A percentile compares a stretch with the other conserved stretches of the same genome.
phyloP scores from a whole-genome alignment of 2,329 filamentous ascomycete genomes.

The Chaetothyriales sp. region DNA sequence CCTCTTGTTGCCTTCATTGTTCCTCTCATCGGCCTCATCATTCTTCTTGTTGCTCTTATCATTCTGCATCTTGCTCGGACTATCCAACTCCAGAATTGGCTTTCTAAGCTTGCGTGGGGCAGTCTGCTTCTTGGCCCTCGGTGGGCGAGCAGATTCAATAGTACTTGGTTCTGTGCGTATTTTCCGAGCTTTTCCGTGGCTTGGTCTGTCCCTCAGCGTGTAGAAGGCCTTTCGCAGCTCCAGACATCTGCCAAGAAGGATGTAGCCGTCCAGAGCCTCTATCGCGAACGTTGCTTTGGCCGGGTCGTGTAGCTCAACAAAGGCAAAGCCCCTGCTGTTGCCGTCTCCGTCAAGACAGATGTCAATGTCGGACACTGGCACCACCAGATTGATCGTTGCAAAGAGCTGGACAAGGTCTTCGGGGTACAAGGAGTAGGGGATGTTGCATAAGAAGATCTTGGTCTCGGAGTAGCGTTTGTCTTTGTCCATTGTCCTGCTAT shows the following conservation, averaged over 20 bases:
- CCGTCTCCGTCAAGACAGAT: slow-evolving; percentile 89
- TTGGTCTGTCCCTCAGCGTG: too few relatives aligned
- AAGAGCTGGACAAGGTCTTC: not conserved
- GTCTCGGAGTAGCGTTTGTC: not conserved
- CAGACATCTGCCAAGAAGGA: not conserved
- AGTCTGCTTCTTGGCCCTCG: not conserved
- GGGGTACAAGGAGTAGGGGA: not conserved
- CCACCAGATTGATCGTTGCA: not conserved
- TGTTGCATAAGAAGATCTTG: not conserved
- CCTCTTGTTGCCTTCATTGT: too few relatives aligned
- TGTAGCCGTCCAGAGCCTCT: not conserved
- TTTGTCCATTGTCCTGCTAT: not conserved
- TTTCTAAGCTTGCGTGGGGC: not conserved
- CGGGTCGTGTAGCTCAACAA: slow-evolving; percentile 56
- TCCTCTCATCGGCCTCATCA: too few relatives aligned
- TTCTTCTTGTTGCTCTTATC: too few relatives aligned
- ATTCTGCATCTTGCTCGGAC: too few relatives aligned
- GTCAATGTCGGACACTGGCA: not conserved
- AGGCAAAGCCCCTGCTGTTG: slow-evolving; percentile 96
- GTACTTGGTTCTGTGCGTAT: not conserved
- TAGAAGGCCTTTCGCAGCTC: not conserved
- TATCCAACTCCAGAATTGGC: not conserved
- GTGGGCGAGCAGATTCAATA: not conserved
- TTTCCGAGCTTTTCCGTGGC: not conserved
- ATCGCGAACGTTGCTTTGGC: not conserved